Evolutionary conservation across 805 yeast species (phyloP), one percentile per base, ranked within the genome.

Genomic region (Candida incommunis): DNA sequence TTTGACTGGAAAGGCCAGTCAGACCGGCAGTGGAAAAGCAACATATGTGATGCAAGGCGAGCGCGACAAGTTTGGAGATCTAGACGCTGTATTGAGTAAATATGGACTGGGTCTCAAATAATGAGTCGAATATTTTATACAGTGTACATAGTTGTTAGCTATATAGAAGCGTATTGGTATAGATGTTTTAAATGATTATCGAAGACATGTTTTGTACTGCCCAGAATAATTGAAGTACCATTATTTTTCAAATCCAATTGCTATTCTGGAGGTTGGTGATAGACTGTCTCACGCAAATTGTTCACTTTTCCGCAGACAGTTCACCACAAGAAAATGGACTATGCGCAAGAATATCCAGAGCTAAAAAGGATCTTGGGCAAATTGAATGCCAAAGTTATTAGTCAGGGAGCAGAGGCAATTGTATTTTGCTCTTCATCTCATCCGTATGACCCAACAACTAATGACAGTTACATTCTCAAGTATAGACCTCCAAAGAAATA

Each of bases 401-500:
- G 56, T 21, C 59, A 55, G 41, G 59, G 59, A 4, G 59, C 59
- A 3, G 59, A 55, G 46, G 59, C 59, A 3, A 48, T 55, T 4
- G 50, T 52, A 2, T 45, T 55, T 22, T 11, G 40, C 7, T 43
- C 45, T 16, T 22, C 26, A 9, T 22, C 26, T 22, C 18, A 34
- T 15, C 46, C 46, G 7, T 24, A 15, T 13, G 35, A 9, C 3
- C 21, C 43, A 4, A 29, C 27, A 3, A 58, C 62, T 41, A 51
- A 59, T 1, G 44, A 54, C 3, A 60, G 65, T 45, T 81, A 69
- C 59, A 78, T 90, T 29, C 69, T 86, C 49, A 92, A 92, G 60
- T 88, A 72, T 60, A 72, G 98, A 51, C 96, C 98, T 1, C 74
- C 79, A 22, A 92, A 92, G 58, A 76, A 81, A n/a, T 92, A 92